Evolutionary conservation across 2,329 filamentous ascomycete genomes (phyloP).

Genomic region (Alternaria hordeiaustralica): DNA sequence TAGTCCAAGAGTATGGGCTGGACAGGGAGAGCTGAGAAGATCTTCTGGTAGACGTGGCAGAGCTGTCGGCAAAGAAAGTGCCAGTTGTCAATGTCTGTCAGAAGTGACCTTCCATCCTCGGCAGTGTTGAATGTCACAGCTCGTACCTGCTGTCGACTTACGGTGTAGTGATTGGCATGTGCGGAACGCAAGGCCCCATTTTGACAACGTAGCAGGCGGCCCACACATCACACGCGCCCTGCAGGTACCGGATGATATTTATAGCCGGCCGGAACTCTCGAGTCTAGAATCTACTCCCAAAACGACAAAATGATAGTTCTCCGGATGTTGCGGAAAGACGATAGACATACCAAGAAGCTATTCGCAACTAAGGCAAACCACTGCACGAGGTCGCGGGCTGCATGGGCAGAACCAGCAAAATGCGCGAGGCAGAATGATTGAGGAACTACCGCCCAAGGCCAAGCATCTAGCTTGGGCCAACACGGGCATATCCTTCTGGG

Average conservation of each 20-base stretch:
- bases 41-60: background rate
- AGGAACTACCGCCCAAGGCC: background rate
- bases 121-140: background rate
- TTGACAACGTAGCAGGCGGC: background rate
- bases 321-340: conserved; percentile 6
- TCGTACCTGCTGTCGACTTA: background rate
- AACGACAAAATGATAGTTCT: background rate
- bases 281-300: background rate
- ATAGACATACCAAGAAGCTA: background rate
- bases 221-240: background rate
- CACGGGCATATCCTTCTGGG: background rate
- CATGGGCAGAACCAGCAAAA: background rate
- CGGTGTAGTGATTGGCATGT: background rate
- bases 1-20: conserved; percentile 40
- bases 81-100: background rate
- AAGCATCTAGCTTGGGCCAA: background rate
- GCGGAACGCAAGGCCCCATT: background rate
- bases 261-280: background rate
- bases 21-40: background rate
- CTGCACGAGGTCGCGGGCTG: conserved; percentile 1
- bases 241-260: background rate
- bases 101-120: background rate
- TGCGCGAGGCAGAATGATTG: background rate
- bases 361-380: background rate
- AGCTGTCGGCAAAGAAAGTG: background rate